These are phyloP conservation scores for Phialemonium atrogriseum DNA, from an alignment of 2,329 filamentous ascomycete genomes.

Conservation along the genomic window DNA sequence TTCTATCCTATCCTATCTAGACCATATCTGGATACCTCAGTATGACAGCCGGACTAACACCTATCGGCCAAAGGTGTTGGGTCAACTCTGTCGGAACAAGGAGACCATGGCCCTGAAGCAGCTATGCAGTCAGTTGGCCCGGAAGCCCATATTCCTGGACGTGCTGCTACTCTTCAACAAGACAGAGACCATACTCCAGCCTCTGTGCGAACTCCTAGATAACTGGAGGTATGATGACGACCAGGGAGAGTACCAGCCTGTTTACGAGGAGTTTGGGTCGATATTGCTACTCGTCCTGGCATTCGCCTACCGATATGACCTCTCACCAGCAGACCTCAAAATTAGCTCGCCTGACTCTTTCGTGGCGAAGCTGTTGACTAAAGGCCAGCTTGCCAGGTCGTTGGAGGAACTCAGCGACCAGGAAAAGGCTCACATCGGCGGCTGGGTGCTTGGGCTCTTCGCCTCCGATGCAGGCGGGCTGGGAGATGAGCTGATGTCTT, in stretches of 20 bases:
- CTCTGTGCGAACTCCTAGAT: slow-evolving; percentile 67
- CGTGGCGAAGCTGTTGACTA: slow-evolving; percentile 55
- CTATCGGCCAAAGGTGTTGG: slow-evolving; percentile 53
- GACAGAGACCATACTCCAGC: slow-evolving; percentile 59
- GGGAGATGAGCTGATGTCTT: slow-evolving; percentile 72
- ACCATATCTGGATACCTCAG: neutral
- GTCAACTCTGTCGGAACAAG: slow-evolving; percentile 60
- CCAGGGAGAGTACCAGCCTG: slow-evolving; percentile 74
- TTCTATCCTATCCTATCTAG: neutral
- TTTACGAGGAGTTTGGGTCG: slow-evolving; percentile 79
- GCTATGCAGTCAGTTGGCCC: slow-evolving; percentile 64
- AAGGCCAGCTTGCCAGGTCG: slow-evolving; percentile 47
- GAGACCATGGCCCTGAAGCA: slow-evolving; percentile 75
- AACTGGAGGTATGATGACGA: slow-evolving; percentile 77
- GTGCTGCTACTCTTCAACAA: slow-evolving; percentile 70
- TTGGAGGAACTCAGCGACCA: slow-evolving; percentile 53
- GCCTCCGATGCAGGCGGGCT: slow-evolving; percentile 65
- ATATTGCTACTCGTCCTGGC: slow-evolving; percentile 66
- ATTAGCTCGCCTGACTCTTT: slow-evolving; percentile 53
- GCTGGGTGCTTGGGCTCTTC: slow-evolving; percentile 73
- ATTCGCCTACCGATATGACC: slow-evolving; percentile 66
- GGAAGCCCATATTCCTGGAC: slow-evolving; percentile 64
- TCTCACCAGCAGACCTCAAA: slow-evolving; percentile 58
- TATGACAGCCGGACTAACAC: no score
- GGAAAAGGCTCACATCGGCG: slow-evolving; percentile 58